A percentile compares a stretch with the other conserved stretches of the same genome.
phyloP scores from a whole-genome alignment of 352 stramenopile genomes.

The Pythium periplocum region DNA sequence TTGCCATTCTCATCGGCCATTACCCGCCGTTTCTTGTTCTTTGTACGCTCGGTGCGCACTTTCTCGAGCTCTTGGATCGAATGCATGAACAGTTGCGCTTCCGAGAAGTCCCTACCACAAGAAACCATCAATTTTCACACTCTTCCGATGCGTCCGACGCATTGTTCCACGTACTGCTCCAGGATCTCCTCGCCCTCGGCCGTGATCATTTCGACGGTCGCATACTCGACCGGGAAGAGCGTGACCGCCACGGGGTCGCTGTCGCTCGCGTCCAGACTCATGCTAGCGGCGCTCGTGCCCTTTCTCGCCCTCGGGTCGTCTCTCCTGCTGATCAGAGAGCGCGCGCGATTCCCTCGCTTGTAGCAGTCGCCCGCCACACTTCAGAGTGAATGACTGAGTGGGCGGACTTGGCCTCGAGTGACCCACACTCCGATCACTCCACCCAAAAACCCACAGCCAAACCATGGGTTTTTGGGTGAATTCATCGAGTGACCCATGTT shows the following conservation, averaged over 20 bases:
- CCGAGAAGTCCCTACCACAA: conserved; percentile 64
- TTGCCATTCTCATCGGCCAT: conserved; percentile 15
- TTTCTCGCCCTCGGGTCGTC: too few relatives aligned
- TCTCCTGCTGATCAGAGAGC: too few relatives aligned
- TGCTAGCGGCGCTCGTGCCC: not conserved
- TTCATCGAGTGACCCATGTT: not conserved
- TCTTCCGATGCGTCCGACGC: too few relatives aligned
- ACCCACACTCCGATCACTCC: too few relatives aligned
- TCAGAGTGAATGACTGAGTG: too few relatives aligned
- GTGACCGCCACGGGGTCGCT: conserved; percentile 53
- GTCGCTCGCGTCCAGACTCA: conserved; percentile 43
- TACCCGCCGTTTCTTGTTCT: conserved; percentile 48
- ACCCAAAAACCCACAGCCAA: conserved; percentile 4
- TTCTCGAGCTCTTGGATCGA: conserved; percentile 79
- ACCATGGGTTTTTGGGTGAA: conserved; percentile 16
- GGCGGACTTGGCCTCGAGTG: too few relatives aligned
- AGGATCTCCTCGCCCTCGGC: conserved; percentile 76
- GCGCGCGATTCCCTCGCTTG: too few relatives aligned
- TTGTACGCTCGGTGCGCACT: conserved; percentile 47
- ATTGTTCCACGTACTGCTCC: conserved; percentile 36
- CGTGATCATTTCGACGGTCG: conserved; percentile 73
- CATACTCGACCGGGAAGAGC: conserved; percentile 77
- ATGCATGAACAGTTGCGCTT: conserved; percentile 78
- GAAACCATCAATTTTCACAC: not conserved
- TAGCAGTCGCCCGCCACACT: too few relatives aligned